These are phyloP conservation scores for Acanthamoeba royreba DNA, from an alignment of 208 protist genomes.

Conservation along the genomic window DNA sequence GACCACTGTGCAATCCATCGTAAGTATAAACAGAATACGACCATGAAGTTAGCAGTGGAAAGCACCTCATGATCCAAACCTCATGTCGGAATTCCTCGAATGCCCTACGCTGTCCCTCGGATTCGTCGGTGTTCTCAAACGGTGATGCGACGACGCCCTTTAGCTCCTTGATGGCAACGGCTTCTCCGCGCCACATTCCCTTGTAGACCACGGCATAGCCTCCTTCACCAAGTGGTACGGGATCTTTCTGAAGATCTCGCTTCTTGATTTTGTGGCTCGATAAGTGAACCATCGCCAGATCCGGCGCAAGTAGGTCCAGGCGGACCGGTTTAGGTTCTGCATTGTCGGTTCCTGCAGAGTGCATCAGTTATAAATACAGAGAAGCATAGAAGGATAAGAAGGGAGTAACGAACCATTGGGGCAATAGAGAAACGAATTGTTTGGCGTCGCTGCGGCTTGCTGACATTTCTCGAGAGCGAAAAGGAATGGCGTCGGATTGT, in stretches of 20 bases:
- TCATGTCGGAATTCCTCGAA: constrained; percentile 45
- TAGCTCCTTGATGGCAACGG: constrained; percentile 10
- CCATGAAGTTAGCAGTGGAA: too few species aligned
- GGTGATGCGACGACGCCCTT: background rate
- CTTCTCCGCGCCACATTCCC: background rate
- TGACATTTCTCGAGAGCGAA: constrained; percentile 6
- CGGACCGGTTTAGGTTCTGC: background rate
- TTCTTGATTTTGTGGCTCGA: background rate
- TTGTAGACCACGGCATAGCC: background rate
- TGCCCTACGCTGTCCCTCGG: background rate
- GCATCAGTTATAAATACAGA: background rate
- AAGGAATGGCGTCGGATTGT: background rate
- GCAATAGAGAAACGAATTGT: background rate
- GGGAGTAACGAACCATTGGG: background rate
- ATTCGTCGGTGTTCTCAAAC: background rate
- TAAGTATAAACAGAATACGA: too few species aligned
- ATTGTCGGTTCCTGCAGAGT: background rate
- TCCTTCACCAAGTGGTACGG: background rate
- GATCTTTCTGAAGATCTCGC: background rate
- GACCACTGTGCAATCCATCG: too few species aligned
- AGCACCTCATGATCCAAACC: constrained; percentile 40
- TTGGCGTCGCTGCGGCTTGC: background rate
- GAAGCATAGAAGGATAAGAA: background rate
- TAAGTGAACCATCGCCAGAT: constrained; percentile 23
- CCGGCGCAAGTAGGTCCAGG: background rate